Base-by-base conservation (phyloP, 371 early-diverging fungal genomes). In the Mortierella sp. region DNA sequence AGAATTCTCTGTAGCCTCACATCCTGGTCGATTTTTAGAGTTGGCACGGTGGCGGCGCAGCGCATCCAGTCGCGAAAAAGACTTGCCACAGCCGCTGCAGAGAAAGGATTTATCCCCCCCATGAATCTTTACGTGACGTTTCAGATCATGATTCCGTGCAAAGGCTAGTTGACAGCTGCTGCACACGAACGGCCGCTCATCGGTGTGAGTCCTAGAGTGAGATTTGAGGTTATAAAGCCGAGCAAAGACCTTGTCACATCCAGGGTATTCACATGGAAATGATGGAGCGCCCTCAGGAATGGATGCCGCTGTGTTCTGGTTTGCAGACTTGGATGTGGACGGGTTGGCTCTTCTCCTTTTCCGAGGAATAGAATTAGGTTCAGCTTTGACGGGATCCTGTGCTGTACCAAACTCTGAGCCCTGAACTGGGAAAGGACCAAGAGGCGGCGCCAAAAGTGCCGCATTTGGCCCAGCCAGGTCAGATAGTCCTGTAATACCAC, bases 61-160 rank as follows among this genome's bases (percentile, higher is more conserved):
- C 0, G 87, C 87, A 72, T 86, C 87, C 51, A 84, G 68, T 20
- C 87, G 76, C 4, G 85, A 89, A 77, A 95, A 94, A n/a, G 88
- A 90, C 83, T 95, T 96, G 57, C 93, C 91, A 75, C 96, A 96
- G 22, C 93, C 92, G 30, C 85, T 83, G 73, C 96, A 96, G 67
- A 88, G 88, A 84, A 94, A 94, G 9, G 95, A 95, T 72, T 95
- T 96, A 45, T 91, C 87, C 14, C 95, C 95, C n/a, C 89, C 91
- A 73, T 96, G 96, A 45, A 95, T 95, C 78, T 94, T 93, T 66
- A 91, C 88, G 72, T 96, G 96, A 16, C 96, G 86, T 68, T 96
- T 96, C 52, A 96, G 81, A 77, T 96, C 96, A 70, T 96, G 96
- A 71, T 96, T 95, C 47, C 96, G 88, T 67, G 94, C 89, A 72